phyloP scores from a whole-genome alignment of 1,284 basidiomycete species.

The Irpex rosettiformis region DNA sequence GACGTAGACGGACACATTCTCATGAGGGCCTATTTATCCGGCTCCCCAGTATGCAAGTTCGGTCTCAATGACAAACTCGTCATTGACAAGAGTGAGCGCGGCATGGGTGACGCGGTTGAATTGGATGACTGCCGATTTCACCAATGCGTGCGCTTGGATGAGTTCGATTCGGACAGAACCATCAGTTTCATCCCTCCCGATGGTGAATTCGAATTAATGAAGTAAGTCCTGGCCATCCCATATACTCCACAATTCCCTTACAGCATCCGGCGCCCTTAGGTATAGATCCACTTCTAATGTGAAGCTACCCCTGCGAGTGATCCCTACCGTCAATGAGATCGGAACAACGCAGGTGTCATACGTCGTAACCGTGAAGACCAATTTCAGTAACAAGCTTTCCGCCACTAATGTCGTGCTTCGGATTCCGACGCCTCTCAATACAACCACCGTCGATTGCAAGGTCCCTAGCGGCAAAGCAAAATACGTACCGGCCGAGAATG shows the following conservation, averaged over 20 bases:
- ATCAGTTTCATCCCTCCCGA: slow-evolving; percentile 98
- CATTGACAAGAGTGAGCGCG: slow-evolving; percentile 81
- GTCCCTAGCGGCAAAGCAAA: slow-evolving; percentile 94
- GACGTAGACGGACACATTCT: slow-evolving; percentile 98
- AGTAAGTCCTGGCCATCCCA: slow-evolving; percentile 39
- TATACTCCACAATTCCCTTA: background rate
- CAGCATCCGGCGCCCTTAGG: slow-evolving; percentile 42
- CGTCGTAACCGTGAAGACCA: slow-evolving; percentile 84
- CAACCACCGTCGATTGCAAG: slow-evolving; percentile 90
- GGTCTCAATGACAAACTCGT: slow-evolving; percentile 98
- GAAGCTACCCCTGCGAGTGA: slow-evolving; percentile 88
- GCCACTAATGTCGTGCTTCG: slow-evolving; percentile 90
- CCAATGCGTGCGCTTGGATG: slow-evolving; percentile 93
- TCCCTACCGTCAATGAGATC: slow-evolving; percentile 91
- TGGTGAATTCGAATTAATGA: slow-evolving; percentile 99
- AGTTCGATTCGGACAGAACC: slow-evolving; percentile 90
- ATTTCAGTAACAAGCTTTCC: slow-evolving; percentile 88
- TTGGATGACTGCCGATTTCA: slow-evolving; percentile 98
- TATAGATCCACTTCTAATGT: slow-evolving; percentile 96
- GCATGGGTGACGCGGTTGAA: slow-evolving; percentile 78
- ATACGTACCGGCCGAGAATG: slow-evolving; percentile 92
- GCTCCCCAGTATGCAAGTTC: slow-evolving; percentile 97
- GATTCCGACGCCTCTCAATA: slow-evolving; percentile 95
- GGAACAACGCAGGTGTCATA: slow-evolving; percentile 92
- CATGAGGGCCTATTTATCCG: slow-evolving; percentile 96